Evolutionary conservation across 148 eudicot genomes (phyloP), one percentile per base, ranked within the genome.

Genomic region (Cornus florida): DNA sequence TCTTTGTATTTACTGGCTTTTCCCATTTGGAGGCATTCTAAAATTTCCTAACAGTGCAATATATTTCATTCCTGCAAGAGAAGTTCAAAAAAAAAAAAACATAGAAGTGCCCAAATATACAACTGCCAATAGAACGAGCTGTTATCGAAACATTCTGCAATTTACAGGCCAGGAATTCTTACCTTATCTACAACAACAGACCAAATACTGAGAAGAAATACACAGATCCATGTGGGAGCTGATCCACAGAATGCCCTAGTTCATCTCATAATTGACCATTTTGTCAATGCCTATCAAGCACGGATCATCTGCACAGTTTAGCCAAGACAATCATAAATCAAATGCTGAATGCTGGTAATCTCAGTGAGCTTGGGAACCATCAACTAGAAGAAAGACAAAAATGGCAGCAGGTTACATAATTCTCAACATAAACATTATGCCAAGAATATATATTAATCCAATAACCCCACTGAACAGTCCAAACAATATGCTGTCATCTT

Each of bases 301-400:
- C 33, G 84, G 67, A 82, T 80, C 87, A 85, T 81, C 82, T 85
- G 87, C 80, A 82, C 17, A 32, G 31, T 32, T 10, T 32, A n/a
- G 19, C 13, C n/a, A 20, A 50, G 48, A 77, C 11, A 50, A 1
- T 17, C 2, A 31, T 46, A 43, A 67, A 41, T 46, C 28, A 46
- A 23, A 66, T 12, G 28, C 20, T 43, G 72, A 28, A 65, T 43
- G 78, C 23, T 24, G 69, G 56, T 23, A 65, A 20, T n/a, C 31
- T n/a, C 10, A n/a, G n/a, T 38, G 53, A 39, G 69, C 12, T 62
- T 14, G 35, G 35, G 35, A 16, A 38, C 31, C 14, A 38, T 35
- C 68, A 74, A 59, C n/a, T 33, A 46, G 8, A 33, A 59, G 53
- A 57, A 12, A 57, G 64, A 57, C 1, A 57, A 57, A 57, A 4